Base-by-base conservation (phyloP, 2,329 filamentous ascomycete species). In the Calycina herbarum region DNA sequence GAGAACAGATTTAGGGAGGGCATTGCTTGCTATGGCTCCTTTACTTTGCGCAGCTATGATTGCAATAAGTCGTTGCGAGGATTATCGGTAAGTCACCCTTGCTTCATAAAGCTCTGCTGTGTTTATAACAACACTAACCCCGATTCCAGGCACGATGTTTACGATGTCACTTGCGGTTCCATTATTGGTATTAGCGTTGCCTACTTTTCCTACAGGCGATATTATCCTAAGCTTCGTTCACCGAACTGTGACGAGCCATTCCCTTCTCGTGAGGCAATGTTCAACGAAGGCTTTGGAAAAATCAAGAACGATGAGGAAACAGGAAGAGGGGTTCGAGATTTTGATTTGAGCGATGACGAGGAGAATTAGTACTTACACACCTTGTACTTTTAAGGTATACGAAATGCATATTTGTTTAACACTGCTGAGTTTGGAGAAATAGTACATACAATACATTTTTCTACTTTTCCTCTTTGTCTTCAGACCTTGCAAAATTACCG, bases 31-130 rank as follows among this genome's bases (percentile, higher is more conserved):
- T 63, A 75, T 90, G 2, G 70, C 78, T 1, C 88, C 88, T 0
- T 75, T 90, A 2, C 74, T 91, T 3, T 86, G 86, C 8, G 89
- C 89, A 1, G 80, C 83, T n/a, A 79, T 89, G 76, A 88, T 92
- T 69, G 88, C 88, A 56, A 89, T 90, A 65, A 89, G 86, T 57
- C 81, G 89, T 6, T 89, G 86, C 69, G 84, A 91, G 76, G 88
- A 90, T 75, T 91, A 91, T 73, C 79, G 89, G 59, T 74, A 68
- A 20, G 54, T 48, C 6, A 5, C 27, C 8, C n/a, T 40, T 20
- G 13, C 13, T 40, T 40, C 38, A 6, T 8, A 38, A 33, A 51
- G 24, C 24, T 33, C 8, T 57, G 7, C 4, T 58, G 29, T 20
- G 27, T 17, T 27, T 45, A 31, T 11, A 7, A 13, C 7, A 35